Conservation (phyloP, 257 asterid genomes). For the Coffea eugenioides region DNA sequence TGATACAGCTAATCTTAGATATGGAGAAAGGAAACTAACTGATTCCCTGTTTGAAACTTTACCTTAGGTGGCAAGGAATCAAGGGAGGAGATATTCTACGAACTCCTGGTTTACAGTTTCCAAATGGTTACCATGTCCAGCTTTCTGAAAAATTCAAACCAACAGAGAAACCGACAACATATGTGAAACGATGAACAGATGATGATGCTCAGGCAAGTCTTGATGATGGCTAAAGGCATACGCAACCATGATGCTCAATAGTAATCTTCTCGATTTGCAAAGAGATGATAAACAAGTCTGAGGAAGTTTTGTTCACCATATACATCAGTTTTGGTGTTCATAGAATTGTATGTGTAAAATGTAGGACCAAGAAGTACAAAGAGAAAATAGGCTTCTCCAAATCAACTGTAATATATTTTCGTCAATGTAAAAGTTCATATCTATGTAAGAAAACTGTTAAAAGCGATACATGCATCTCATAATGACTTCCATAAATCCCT, state of each 20-base stretch:
- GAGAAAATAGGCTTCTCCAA: conserved; percentile 2
- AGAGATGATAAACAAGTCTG: conserved; percentile 16
- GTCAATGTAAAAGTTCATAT: conserved; percentile 6
- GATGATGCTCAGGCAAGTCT: conserved; percentile 15
- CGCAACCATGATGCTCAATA: background rate
- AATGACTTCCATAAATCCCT: background rate
- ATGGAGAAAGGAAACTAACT: conserved; percentile 22
- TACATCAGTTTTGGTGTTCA: conserved; percentile 10
- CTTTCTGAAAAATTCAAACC: conserved; percentile 38
- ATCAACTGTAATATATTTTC: conserved; percentile 12
- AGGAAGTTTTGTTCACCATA: conserved; percentile 23
- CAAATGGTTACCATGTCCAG: conserved; percentile 63
- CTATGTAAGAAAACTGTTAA: conserved; percentile 16
- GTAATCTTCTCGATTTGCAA: conserved; percentile 18
- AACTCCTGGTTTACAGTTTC: conserved; percentile 89
- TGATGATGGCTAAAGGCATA: conserved; percentile 10
- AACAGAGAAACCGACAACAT: conserved; percentile 16
- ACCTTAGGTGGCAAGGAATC: conserved; percentile 58
- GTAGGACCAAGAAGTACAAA: background rate
- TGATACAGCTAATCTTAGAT: background rate
- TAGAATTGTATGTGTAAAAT: conserved; percentile 13
- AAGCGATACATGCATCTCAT: conserved; percentile 1
- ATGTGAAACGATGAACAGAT: background rate
- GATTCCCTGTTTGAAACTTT: conserved; percentile 11
- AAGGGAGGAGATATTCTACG: conserved; percentile 75